Base-by-base conservation (phyloP, 208 protist species). In the Acanthamoeba culbertsoni region DNA sequence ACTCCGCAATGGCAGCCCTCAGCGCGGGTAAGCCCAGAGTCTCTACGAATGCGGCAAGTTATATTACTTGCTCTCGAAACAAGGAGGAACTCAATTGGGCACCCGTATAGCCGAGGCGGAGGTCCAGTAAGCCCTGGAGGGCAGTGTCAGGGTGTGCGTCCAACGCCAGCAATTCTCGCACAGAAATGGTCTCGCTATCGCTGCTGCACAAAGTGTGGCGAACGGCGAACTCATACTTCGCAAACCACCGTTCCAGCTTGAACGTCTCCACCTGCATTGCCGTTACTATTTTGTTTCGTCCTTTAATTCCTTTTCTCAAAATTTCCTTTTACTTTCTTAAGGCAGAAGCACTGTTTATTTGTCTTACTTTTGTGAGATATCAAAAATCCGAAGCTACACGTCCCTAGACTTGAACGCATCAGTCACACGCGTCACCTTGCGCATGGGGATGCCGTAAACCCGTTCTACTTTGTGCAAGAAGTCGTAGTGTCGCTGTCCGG, bases 231-330 rank as follows among this genome's bases (percentile, higher is more conserved):
- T 91, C 84, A 42, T 71, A 91, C 26, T 42, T 14, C 18, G 84
- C 84, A 23, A 91, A 91, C 51, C 53, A 91, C n/a, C 84, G 35
- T 53, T 91, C 84, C 33, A 91, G 48, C 53, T 37, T 73, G 84
- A 91, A 91, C 35, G 84, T 2, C 8, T 45, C 73, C 73, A 84
- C 73, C 26, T 84, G 43, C 73, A 84, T 82, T 23, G 14, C 16
- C 51, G 51, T 23, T 0, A 28, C 20, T 12, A 63, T 63, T 10
- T 2, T 35, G 8, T 63, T 0, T 63, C 48, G 48, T 8, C 48
- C 12, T 55, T 18, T 18, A 55, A 8, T 8, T 23, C 18, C 18
- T 55, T 55, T 55, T 18, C 48, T 55, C 18, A 55, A 8, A 55
- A 57, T 57, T 57, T 57, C 28, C 20, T 57, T 57, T 57, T 57